Base-by-base conservation (phyloP, 1,284 basidiomycete species). In the Tilletiaria anomala region DNA sequence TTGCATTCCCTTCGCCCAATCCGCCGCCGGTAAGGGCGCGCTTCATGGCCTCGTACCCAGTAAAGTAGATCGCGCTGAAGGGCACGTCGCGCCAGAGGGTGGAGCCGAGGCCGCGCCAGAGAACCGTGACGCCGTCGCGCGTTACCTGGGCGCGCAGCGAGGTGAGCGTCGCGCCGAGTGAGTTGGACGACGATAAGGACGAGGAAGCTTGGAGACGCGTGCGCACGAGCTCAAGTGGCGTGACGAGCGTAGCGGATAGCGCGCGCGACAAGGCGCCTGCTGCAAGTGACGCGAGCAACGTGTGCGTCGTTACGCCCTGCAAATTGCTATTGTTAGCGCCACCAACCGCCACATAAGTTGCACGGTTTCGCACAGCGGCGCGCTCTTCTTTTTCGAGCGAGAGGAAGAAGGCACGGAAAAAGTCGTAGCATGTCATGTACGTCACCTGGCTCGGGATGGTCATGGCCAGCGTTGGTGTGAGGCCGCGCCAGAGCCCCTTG, bases 71-170 rank as follows among this genome's bases (percentile, higher is more conserved):
- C 0, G 87, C 91, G 31, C 83, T 88, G 66, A 97, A 97, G 0
- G 91, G 91, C 1, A 97, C 91, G 56, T 97, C 91, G 43, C 91
- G 76, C 87, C 86, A 96, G 6, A 97, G 73, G 4, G 88, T 94
- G 3, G 89, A 78, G 0, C 82, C 81, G 3, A 97, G 73, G 0
- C 91, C 91, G 41, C 86, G 75, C 83, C 87, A 97, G 17, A 96
- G 74, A 36, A 78, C 80, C 15, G 70, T 61, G 5, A 79, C 56
- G 5, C 89, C 89, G 42, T 42, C 0, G 35, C 6, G 4, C 39
- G 59, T 54, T 37, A 65, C 52, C 21, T 40, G 36, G 33, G 42
- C 42, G 2, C 32, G 16, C 4, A 61, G 42, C 1, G 50, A 41
- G 40, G 38, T 42, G 50, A 1, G 44, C 44, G 6, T 48, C 41